phyloP scores from a whole-genome alignment of 768 basidiomycete genomes.

The Lactarius hatsudake region DNA sequence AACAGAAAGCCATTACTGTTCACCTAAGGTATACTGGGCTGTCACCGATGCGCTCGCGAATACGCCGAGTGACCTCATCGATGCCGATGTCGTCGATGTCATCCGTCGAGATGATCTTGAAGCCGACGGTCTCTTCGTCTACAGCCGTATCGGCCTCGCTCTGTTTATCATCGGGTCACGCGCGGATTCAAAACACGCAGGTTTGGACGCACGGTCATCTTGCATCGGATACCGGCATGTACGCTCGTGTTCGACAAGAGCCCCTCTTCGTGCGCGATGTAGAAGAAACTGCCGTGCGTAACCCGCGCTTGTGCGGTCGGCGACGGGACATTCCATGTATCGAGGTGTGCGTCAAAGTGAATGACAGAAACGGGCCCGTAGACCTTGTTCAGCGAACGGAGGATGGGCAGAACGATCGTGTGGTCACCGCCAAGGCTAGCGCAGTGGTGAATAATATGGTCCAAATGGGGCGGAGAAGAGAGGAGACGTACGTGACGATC shows the following conservation, averaged over 20 bases:
- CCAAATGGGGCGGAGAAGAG: background rate
- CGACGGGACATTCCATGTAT: constrained; percentile 49
- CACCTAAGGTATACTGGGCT: constrained; percentile 75
- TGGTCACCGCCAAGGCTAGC: constrained; percentile 73
- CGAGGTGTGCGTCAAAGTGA: constrained; percentile 78
- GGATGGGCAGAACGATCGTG: constrained; percentile 82
- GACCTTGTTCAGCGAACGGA: constrained; percentile 71
- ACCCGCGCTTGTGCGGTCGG: constrained; percentile 60
- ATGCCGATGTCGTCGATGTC: constrained; percentile 83
- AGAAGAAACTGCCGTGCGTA: constrained; percentile 87
- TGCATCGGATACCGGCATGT: constrained; percentile 84
- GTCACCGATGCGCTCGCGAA: constrained; percentile 68
- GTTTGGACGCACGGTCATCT: constrained; percentile 47
- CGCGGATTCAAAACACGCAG: background rate
- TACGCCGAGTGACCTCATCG: constrained; percentile 62
- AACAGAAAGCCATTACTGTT: background rate
- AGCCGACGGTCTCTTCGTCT: constrained; percentile 65
- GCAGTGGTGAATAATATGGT: background rate
- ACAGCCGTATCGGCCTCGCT: constrained; percentile 60
- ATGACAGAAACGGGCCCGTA: constrained; percentile 83
- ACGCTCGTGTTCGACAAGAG: constrained; percentile 71
- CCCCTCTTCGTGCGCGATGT: constrained; percentile 73
- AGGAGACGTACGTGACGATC: constrained; percentile 52
- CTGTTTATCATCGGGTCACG: constrained; percentile 34
- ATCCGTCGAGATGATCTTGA: constrained; percentile 73